Percentiles rank a stretch among this genome's conserved stretches.
These are phyloP conservation scores for Penicillium diatomitis DNA, from an alignment of 495 filamentous ascomycete genomes.

Conservation along the genomic window DNA sequence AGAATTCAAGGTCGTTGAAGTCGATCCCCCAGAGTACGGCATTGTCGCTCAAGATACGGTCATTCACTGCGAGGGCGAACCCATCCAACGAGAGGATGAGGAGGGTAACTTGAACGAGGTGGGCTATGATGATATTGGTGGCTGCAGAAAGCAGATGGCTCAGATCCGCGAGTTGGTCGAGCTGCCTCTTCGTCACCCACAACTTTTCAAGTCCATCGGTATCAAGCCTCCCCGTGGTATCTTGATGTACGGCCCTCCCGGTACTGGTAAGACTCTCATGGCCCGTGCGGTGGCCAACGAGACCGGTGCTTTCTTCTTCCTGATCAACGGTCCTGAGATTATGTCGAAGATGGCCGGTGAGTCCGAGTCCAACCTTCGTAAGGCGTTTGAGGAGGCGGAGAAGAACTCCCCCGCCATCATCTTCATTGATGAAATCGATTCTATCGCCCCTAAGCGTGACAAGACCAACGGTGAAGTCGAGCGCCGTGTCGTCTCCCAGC, in stretches of 20 bases:
- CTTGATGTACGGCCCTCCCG: slow-evolving; percentile 91
- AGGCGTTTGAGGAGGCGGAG: slow-evolving; percentile 97
- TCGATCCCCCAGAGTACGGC: slow-evolving; percentile 94
- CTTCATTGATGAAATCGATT: slow-evolving; percentile 99
- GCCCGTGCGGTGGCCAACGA: slow-evolving; percentile 97
- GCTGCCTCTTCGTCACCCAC: slow-evolving; percentile 89
- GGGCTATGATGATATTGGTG: slow-evolving; percentile 98
- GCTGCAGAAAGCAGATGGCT: slow-evolving; percentile 99
- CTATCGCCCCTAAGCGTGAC: slow-evolving; percentile 97
- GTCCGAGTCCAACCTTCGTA: slow-evolving; percentile 93
- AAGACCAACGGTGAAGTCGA: slow-evolving; percentile 99
- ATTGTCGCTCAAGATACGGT: slow-evolving; percentile 98
- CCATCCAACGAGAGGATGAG: slow-evolving; percentile 96
- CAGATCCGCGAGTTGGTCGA: slow-evolving; percentile 98
- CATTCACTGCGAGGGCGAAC: slow-evolving; percentile 97
- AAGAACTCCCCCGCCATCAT: slow-evolving; percentile 99
- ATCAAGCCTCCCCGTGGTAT: slow-evolving; percentile 99
- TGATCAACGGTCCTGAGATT: slow-evolving; percentile 98
- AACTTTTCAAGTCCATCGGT: slow-evolving; percentile 99
- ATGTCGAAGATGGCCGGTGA: slow-evolving; percentile 99
- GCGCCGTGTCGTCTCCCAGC: slow-evolving; percentile 94
- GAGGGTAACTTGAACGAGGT: slow-evolving; percentile 99
- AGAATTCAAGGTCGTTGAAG: slow-evolving; percentile 98
- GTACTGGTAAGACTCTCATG: slow-evolving; percentile 99
- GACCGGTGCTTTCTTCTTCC: slow-evolving; percentile 97